Evolutionary conservation across 306 rosid species (phyloP).

Genomic region (Fragaria vesca): DNA sequence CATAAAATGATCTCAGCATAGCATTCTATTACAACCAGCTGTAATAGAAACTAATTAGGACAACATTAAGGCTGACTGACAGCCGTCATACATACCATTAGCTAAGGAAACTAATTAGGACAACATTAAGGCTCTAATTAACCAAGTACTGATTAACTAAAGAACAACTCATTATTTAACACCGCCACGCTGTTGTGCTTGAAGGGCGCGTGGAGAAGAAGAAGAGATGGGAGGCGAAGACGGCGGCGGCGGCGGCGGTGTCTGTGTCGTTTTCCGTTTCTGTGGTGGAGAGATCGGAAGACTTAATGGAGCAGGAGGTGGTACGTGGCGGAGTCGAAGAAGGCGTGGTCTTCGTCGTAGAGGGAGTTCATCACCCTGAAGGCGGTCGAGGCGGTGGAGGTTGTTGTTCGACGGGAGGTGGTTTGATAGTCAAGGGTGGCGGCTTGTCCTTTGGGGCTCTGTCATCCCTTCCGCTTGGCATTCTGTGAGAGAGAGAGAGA

Average conservation of each 20-base stretch:
- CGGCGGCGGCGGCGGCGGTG: slow-evolving; percentile 39
- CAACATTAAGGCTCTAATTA: no score
- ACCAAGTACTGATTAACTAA: no score
- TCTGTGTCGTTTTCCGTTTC: neutral
- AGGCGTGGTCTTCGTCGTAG: slow-evolving; percentile 55
- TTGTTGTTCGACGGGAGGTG: no score
- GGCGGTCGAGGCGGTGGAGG: slow-evolving; percentile 31
- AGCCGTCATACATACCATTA: no score
- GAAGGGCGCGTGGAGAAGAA: slow-evolving; percentile 55
- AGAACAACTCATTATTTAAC: no score
- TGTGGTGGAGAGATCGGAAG: slow-evolving; percentile 33
- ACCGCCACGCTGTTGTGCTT: slow-evolving; percentile 62
- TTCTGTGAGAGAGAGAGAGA: neutral
- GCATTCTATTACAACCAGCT: no score
- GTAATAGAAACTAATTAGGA: no score
- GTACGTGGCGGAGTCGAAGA: slow-evolving; percentile 17
- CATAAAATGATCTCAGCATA: no score
- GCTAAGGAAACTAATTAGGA: no score
- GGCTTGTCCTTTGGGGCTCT: no score
- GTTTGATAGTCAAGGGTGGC: no score
- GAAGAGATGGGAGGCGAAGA: slow-evolving; percentile 84
- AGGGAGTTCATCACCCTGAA: slow-evolving; percentile 53
- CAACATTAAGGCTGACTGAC: no score
- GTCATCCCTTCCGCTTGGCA: slow-evolving; percentile 46
- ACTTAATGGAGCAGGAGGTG: slow-evolving; percentile 27